Conservation (phyloP, 371 early-diverging fungal genomes). For the Syncephalastrum sp. region DNA sequence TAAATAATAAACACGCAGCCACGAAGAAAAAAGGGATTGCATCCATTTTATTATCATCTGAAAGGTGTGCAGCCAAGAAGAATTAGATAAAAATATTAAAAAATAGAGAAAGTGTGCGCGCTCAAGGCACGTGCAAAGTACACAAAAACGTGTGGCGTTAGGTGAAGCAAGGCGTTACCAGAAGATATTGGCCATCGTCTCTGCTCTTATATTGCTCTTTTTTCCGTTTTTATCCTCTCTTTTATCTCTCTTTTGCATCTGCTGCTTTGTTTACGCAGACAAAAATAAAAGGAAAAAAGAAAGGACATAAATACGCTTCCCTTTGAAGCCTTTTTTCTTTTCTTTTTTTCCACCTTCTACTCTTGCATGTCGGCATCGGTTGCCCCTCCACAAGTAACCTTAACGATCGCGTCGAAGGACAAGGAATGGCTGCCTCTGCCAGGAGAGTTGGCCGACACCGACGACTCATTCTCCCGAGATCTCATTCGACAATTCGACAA, state of each 20-base stretch:
- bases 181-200: constrained; percentile 2
- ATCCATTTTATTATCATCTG: too few species aligned
- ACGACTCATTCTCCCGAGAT: constrained; percentile 38
- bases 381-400: constrained; percentile 4
- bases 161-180: background rate
- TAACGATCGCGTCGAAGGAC: background rate
- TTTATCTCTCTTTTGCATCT: constrained; percentile 3
- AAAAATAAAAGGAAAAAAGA: background rate
- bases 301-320: too few species aligned
- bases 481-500: constrained; percentile 41
- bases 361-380: constrained; percentile 12
- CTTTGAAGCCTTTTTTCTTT: constrained; percentile 3
- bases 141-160: constrained; percentile 17
- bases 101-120: too few species aligned
- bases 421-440: constrained; percentile 15
- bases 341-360: background rate
- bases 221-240: constrained; percentile 5
- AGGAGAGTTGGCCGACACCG: constrained; percentile 2
- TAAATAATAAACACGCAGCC: too few species aligned
- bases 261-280: constrained; percentile 2
- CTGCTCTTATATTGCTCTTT: background rate
- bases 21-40: too few species aligned
- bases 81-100: too few species aligned
- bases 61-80: too few species aligned
- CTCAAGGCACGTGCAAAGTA: constrained; percentile 11